Evolutionary conservation across 2,329 filamentous ascomycete species (phyloP).

Genomic region (Colletotrichum trifolii): DNA sequence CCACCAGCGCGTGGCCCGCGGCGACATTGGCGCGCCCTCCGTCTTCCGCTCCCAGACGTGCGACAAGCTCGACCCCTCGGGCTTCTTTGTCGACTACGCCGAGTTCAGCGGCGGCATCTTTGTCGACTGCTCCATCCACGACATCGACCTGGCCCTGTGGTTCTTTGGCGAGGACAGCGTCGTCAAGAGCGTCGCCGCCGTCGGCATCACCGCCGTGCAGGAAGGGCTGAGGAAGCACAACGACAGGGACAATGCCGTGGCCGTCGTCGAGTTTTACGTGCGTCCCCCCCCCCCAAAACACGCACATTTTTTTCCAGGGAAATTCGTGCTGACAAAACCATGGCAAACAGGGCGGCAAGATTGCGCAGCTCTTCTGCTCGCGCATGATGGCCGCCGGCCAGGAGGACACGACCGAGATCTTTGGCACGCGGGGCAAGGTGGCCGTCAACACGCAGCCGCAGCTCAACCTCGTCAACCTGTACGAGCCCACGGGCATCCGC

Average conservation of each 20-base stretch:
- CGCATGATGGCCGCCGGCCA: constrained; percentile 77
- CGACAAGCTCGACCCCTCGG: constrained; percentile 72
- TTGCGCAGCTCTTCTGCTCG: constrained; percentile 72
- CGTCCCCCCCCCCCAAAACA: not conserved
- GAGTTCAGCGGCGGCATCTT: constrained; percentile 75
- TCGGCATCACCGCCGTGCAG: constrained; percentile 46
- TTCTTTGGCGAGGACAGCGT: constrained; percentile 47
- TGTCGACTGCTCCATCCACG: constrained; percentile 77
- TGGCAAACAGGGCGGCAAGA: constrained; percentile 61
- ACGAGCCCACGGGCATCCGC: constrained; percentile 63
- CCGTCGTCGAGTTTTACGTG: constrained; percentile 69
- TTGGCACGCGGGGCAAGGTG: constrained; percentile 74
- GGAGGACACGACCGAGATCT: constrained; percentile 74
- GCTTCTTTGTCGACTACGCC: constrained; percentile 76
- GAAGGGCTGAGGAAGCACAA: constrained; percentile 47
- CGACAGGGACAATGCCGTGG: constrained; percentile 50
- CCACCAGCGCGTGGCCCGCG: constrained; percentile 59
- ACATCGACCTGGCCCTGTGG: constrained; percentile 60
- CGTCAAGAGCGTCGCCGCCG: constrained; percentile 45
- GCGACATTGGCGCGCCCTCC: constrained; percentile 68
- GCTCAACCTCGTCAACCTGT: constrained; percentile 65
- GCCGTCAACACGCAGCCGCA: constrained; percentile 69
- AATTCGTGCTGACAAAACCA: not conserved
- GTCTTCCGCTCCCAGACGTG: constrained; percentile 75
- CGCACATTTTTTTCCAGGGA: too few species aligned